Evolutionary conservation across 345 rosid genomes (phyloP).

Genomic region (Limnanthes douglasii): DNA sequence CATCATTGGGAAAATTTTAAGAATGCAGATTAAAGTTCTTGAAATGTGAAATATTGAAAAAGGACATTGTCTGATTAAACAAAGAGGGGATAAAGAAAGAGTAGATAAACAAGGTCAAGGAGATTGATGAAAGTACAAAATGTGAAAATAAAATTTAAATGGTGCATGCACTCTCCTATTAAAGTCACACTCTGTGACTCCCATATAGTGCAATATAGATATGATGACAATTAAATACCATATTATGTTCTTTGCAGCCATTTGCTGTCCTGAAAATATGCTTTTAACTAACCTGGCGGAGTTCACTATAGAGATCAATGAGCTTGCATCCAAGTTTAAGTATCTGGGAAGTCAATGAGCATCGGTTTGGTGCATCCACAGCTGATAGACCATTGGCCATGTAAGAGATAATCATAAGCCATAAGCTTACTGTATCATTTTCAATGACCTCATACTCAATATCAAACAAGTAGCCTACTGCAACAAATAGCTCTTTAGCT

Average conservation of each 20-base stretch:
- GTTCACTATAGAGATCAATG: constrained; percentile 61
- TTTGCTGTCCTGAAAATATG: neutral
- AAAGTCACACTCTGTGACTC: no score
- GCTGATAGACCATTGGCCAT: constrained; percentile 25
- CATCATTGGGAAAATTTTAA: constrained; percentile 13
- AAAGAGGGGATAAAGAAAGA: no score
- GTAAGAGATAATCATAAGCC: constrained; percentile 48
- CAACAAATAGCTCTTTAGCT: constrained; percentile 47
- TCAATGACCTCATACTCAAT: constrained; percentile 71
- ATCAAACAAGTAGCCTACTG: constrained; percentile 45
- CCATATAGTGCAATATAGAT: no score
- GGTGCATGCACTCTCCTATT: no score
- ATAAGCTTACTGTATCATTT: constrained; percentile 46
- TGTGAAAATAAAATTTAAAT: no score
- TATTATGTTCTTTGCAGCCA: neutral
- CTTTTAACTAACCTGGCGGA: constrained; percentile 70
- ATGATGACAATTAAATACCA: no score
- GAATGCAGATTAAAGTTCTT: neutral
- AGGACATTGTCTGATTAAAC: no score
- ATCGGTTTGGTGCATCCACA: constrained; percentile 16
- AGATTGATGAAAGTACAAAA: no score
- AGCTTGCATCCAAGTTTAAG: constrained; percentile 55
- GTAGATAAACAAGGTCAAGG: no score
- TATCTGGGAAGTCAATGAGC: constrained; percentile 25
- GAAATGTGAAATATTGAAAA: constrained; percentile 5